Percentiles rank a stretch among this genome's conserved stretches.
phyloP scores from a whole-genome alignment of 2,329 filamentous ascomycete species.

The Sclerotinia nivalis region DNA sequence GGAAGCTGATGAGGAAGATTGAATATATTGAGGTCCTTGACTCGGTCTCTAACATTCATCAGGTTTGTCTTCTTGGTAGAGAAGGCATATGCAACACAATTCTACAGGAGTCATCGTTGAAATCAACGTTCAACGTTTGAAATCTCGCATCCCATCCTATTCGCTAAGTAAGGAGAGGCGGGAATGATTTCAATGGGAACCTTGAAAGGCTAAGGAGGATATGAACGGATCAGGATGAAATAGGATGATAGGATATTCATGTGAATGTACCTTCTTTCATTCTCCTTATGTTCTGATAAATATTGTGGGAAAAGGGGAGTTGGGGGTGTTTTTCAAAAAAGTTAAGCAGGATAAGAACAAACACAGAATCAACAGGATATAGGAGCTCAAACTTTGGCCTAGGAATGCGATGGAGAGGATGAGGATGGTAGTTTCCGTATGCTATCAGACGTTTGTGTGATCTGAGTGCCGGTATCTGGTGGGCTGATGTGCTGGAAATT shows the following conservation, averaged over 20 bases:
- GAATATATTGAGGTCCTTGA: no score
- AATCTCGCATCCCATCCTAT: not conserved
- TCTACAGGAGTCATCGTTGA: not conserved
- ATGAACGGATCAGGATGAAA: no score
- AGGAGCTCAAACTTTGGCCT: not conserved
- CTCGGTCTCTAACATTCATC: not conserved
- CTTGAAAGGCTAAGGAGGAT: no score
- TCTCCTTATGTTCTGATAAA: no score
- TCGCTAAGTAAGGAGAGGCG: no score
- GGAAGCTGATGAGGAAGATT: conserved; percentile 11
- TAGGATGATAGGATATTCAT: no score
- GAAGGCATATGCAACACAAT: no score
- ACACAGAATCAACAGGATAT: not conserved
- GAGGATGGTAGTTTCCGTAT: not conserved
- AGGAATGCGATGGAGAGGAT: not conserved
- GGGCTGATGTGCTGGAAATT: not conserved
- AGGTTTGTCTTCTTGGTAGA: not conserved
- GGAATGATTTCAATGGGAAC: no score
- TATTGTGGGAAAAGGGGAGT: no score
- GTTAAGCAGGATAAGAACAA: not conserved
- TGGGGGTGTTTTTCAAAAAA: no score
- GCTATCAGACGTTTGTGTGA: not conserved
- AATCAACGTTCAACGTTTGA: not conserved
- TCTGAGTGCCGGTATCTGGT: not conserved
- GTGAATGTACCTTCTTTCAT: no score